Evolutionary conservation across 2,329 filamentous ascomycete genomes (phyloP).

Genomic region (Exophiala bonariae): DNA sequence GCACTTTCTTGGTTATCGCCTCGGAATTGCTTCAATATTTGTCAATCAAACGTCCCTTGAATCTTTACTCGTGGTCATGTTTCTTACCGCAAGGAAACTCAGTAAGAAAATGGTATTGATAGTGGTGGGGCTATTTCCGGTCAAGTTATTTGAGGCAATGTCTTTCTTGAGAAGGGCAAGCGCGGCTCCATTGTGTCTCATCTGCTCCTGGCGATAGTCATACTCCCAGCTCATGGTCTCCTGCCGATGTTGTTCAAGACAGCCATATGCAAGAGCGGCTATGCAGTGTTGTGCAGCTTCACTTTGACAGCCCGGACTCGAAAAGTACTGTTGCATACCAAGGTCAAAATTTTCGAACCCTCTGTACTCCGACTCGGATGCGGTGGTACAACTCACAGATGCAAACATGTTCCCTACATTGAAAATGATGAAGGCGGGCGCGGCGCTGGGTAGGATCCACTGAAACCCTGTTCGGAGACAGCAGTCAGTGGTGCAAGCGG

Average conservation of each 20-base stretch:
- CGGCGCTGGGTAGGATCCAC: background rate
- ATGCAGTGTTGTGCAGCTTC: conserved; percentile 2
- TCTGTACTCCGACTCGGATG: no score
- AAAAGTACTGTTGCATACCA: background rate
- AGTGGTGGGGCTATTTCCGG: background rate
- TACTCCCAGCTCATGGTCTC: background rate
- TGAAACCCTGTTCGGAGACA: background rate
- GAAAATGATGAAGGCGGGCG: background rate
- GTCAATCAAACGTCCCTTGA: no score
- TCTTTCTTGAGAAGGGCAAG: background rate
- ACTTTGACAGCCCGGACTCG: conserved; percentile 1
- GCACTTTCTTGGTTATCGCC: no score
- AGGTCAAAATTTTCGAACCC: no score
- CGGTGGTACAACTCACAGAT: background rate
- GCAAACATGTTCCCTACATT: background rate
- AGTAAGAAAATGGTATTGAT: background rate
- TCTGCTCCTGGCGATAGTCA: background rate
- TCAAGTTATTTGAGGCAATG: background rate
- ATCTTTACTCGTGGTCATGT: no score
- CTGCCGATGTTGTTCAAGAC: background rate
- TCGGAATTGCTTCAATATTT: no score
- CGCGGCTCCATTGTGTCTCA: background rate
- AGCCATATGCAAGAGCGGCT: background rate
- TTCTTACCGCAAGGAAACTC: no score
- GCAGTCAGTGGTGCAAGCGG: no score